Evolutionary conservation across 164 flowering plant genomes (phyloP), one percentile per base, ranked within the genome.

Genomic region (Cinnamomum micranthum): DNA sequence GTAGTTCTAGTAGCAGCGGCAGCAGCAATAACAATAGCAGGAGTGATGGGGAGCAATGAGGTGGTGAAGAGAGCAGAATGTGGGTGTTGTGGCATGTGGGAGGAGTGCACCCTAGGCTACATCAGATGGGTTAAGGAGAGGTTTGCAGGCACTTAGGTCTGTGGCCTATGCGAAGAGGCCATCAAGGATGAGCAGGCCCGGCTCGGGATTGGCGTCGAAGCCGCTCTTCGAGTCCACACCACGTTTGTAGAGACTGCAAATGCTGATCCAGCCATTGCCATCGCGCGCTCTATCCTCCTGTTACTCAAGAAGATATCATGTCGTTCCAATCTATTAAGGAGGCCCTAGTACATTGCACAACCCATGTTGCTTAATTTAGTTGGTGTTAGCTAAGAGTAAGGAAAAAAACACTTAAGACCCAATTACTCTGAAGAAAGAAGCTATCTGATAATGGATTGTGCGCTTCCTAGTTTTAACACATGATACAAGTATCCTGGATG

Each of bases 91-190:
- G 76, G 79, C 28, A 73, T 80, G 69, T 73, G 71, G 71, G 82
- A 80, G 69, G 82, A 80, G 68, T 80, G 82, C 79, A 80, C 79
- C 1, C 33, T 59, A 25, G 77, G 64, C 23, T 80, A 80, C 33
- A 76, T 80, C 15, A 76, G 70, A 22, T 65, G 72, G 76, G 82
- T 80, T 35, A 25, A 73, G 72, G 79, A 76, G 73, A 23, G 69
- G 71, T 80, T 73, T 51, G 72, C 76, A 0, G 79, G 82, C 14
- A 47, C 65, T 4, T 80, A 79, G 82, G 79, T 80, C 0, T 80
- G 82, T 22, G 82, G 82, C 5, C 47, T 80, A 15, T 80, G 82
- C 28, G 79, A 70, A 70, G 82, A 76, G 35, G 82, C 82, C 50
- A 76, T 80, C 68, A 80, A 80, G 69, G 82, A 80, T 5, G 79